Percentiles rank a stretch among this genome's conserved stretches.
phyloP scores from a whole-genome alignment of 177 flowering plant genomes.

The Vitis hybrid region DNA sequence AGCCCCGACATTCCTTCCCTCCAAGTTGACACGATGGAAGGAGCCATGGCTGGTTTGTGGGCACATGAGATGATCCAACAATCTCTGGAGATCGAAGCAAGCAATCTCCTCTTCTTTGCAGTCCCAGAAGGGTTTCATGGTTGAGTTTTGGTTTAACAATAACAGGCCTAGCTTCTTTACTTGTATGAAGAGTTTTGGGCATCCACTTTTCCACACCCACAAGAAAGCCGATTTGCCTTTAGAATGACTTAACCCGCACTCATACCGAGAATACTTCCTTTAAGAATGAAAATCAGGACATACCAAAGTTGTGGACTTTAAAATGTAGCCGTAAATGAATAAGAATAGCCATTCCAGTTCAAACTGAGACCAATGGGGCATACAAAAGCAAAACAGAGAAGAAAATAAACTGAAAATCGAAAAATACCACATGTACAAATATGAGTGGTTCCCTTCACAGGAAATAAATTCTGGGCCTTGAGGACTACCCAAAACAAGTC shows the following conservation, averaged over 20 bases:
- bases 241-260: constrained; percentile 22
- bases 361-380: too few relatives aligned
- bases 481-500: constrained; percentile 4
- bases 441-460: neutral
- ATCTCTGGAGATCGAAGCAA: neutral
- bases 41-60: constrained; percentile 12
- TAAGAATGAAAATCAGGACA: too few relatives aligned
- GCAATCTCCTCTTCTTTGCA: neutral
- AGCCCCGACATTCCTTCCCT: constrained; percentile 56
- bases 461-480: constrained; percentile 1
- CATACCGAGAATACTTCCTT: neutral
- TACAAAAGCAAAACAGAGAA: neutral
- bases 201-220: constrained; percentile 13
- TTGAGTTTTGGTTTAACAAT: neutral
- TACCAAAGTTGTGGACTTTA: neutral
- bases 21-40: constrained; percentile 25
- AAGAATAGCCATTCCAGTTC: too few relatives aligned
- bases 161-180: constrained; percentile 17
- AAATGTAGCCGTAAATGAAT: too few relatives aligned
- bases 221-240: constrained; percentile 27
- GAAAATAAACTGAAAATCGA: neutral
- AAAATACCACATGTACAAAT: neutral
- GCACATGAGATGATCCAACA: constrained; percentile 13
- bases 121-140: constrained; percentile 10
- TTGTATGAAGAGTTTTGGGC: constrained; percentile 2